Conservation (phyloP, 2,329 filamentous ascomycete genomes). For the Colletotrichum tamarilloi region DNA sequence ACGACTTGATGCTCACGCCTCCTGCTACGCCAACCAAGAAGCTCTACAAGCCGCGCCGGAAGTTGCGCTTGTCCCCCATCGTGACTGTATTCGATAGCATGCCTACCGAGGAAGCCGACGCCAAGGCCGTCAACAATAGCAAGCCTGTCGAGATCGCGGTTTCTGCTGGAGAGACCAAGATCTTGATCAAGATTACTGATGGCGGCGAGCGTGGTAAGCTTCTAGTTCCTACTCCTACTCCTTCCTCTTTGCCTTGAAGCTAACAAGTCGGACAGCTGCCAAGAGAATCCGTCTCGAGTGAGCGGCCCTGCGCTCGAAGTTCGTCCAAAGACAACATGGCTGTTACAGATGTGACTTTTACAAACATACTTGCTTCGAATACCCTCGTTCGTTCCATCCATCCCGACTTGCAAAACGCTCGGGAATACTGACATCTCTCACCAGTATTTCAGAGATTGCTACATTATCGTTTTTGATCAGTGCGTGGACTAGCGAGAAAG, state of each 20-base stretch:
- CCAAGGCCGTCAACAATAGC: fast-evolving
- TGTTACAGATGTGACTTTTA: neutral
- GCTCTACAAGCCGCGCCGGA: neutral
- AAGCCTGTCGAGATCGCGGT: neutral
- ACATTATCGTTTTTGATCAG: neutral
- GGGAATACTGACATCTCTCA: neutral
- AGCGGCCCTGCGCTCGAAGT: neutral
- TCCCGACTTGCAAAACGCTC: neutral
- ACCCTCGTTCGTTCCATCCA: neutral
- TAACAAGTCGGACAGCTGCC: neutral
- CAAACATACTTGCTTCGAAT: neutral
- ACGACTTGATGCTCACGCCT: neutral
- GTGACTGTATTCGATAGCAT: neutral
- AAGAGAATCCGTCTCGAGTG: constrained; percentile 7
- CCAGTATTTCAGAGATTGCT: neutral
- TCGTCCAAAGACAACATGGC: neutral
- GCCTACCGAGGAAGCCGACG: neutral
- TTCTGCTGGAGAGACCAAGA: neutral
- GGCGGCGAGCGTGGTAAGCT: neutral
- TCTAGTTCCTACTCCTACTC: too few species aligned
- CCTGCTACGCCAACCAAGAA: constrained; percentile 2
- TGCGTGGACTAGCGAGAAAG: neutral
- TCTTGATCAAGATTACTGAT: neutral
- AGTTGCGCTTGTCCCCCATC: neutral
- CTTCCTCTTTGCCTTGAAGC: fast-evolving